These are phyloP conservation scores for Globisporangium paroecandrum DNA, from an alignment of 352 stramenopile species.

Conservation along the genomic window DNA sequence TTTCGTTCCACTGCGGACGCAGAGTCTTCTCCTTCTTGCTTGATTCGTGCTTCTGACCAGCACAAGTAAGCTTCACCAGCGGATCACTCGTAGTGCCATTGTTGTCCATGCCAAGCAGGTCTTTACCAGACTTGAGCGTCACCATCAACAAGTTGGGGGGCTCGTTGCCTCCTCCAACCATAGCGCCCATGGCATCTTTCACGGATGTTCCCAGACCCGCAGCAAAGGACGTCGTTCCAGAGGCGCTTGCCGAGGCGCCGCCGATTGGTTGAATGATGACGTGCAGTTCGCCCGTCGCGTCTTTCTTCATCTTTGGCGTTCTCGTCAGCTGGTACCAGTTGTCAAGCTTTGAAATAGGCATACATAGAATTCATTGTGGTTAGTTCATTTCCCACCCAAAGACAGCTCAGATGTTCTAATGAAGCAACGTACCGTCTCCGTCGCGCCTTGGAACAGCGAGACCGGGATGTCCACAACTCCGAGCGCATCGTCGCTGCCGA, in stretches of 20 bases:
- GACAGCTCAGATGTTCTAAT: neutral
- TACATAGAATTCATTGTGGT: neutral
- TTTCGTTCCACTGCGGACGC: slow-evolving; percentile 75
- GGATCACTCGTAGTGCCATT: slow-evolving; percentile 84
- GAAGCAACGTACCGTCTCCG: slow-evolving; percentile 20
- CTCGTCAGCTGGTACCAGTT: slow-evolving; percentile 73
- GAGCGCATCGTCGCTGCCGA: slow-evolving; percentile 59
- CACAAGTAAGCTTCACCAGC: slow-evolving; percentile 73
- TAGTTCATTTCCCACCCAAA: neutral
- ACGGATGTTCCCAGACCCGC: slow-evolving; percentile 5
- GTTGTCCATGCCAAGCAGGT: slow-evolving; percentile 84
- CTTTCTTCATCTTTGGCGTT: slow-evolving; percentile 68
- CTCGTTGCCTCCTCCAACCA: slow-evolving; percentile 17
- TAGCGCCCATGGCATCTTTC: slow-evolving; percentile 17
- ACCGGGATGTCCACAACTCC: slow-evolving; percentile 72
- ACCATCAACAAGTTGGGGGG: slow-evolving; percentile 70
- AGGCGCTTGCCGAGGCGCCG: neutral
- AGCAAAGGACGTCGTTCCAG: slow-evolving; percentile 3
- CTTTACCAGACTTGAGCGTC: slow-evolving; percentile 67
- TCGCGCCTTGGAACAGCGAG: slow-evolving; percentile 38
- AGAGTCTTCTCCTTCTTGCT: slow-evolving; percentile 73
- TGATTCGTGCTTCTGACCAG: slow-evolving; percentile 79
- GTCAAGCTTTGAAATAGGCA: slow-evolving; percentile 31
- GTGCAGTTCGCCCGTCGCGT: slow-evolving; percentile 54
- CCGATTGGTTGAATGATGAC: slow-evolving; percentile 41